A percentile compares a stretch with the other conserved stretches of the same genome.
phyloP scores from a whole-genome alignment of 306 rosid genomes.

The peach (Prunus persica) region DNA sequence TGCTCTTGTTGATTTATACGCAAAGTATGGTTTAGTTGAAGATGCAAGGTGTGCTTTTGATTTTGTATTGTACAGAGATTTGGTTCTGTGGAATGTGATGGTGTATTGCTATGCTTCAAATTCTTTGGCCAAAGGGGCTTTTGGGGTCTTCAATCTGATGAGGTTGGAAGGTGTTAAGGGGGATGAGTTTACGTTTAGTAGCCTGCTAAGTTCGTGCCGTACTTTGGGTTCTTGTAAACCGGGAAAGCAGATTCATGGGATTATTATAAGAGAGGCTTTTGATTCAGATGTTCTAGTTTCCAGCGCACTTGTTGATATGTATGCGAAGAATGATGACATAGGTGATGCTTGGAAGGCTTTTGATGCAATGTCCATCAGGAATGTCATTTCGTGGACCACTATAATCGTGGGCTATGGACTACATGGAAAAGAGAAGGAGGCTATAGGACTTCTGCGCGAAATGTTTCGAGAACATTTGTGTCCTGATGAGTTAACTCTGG shows the following conservation, averaged over 20 bases:
- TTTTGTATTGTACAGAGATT: conserved; percentile 37
- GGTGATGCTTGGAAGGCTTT: conserved; percentile 45
- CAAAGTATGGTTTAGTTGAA: conserved; percentile 52
- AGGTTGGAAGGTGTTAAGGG: conserved; percentile 38
- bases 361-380: conserved; percentile 38
- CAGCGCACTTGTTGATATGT: conserved; percentile 59
- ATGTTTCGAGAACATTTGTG: conserved; percentile 45
- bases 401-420: conserved; percentile 64
- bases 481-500: conserved; percentile 65
- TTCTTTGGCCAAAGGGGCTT: conserved; percentile 40
- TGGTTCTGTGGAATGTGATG: conserved; percentile 84
- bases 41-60: conserved; percentile 54
- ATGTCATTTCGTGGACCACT: conserved; percentile 69
- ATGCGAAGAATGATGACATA: conserved; percentile 45
- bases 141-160: conserved; percentile 47
- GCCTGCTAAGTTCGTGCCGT: conserved; percentile 45
- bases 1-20: conserved; percentile 55
- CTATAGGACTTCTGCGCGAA: conserved; percentile 48
- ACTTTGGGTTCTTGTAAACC: conserved; percentile 29
- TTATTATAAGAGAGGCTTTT: conserved; percentile 41
- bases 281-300: conserved; percentile 67
- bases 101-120: conserved; percentile 54
- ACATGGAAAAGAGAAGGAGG: conserved; percentile 48
- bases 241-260: conserved; percentile 56
- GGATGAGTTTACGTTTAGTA: conserved; percentile 69